phyloP scores from a whole-genome alignment of 2,329 filamentous ascomycete species.

The Ophiostoma tasmaniense region DNA sequence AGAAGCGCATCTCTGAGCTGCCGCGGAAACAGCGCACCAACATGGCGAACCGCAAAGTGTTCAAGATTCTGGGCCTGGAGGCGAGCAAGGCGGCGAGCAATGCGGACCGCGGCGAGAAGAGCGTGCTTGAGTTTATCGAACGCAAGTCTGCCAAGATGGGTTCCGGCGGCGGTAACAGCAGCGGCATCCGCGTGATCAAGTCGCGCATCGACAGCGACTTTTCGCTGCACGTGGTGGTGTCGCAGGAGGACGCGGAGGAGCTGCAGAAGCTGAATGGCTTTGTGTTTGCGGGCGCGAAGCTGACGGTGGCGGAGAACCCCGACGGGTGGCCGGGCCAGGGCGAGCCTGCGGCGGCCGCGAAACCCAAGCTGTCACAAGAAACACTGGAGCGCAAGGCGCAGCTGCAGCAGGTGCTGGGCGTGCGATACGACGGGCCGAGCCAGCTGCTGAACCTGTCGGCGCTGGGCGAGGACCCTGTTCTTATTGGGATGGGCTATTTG shows the following conservation, averaged over 20 bases:
- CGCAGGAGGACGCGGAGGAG: conserved; percentile 53
- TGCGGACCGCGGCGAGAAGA: conserved; percentile 55
- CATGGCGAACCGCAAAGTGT: conserved; percentile 28
- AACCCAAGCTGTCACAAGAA: conserved; percentile 37
- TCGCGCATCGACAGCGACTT: conserved; percentile 60
- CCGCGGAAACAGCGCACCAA: conserved; percentile 21
- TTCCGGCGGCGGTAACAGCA: conserved; percentile 30
- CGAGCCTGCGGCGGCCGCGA: conserved; percentile 1
- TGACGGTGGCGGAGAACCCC: conserved; percentile 46
- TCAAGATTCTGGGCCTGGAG: conserved; percentile 54
- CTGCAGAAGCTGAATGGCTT: conserved; percentile 62
- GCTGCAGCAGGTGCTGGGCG: conserved; percentile 61
- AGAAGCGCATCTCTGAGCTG: conserved; percentile 22
- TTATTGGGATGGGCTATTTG: conserved; percentile 70
- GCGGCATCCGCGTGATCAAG: conserved; percentile 61
- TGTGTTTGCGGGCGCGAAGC: conserved; percentile 54
- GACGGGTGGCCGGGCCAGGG: conserved; percentile 31
- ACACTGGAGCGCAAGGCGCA: conserved; percentile 57
- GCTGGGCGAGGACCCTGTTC: conserved; percentile 61
- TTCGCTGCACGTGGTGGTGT: conserved; percentile 55
- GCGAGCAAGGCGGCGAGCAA: conserved; percentile 61
- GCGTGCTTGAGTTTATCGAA: conserved; percentile 60
- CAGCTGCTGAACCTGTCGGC: conserved; percentile 80
- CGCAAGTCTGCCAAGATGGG: conserved; percentile 55
- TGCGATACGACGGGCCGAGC: conserved; percentile 60